These are phyloP conservation scores for Albizia julibrissin DNA, from an alignment of 306 rosid genomes.

Conservation along the genomic window DNA sequence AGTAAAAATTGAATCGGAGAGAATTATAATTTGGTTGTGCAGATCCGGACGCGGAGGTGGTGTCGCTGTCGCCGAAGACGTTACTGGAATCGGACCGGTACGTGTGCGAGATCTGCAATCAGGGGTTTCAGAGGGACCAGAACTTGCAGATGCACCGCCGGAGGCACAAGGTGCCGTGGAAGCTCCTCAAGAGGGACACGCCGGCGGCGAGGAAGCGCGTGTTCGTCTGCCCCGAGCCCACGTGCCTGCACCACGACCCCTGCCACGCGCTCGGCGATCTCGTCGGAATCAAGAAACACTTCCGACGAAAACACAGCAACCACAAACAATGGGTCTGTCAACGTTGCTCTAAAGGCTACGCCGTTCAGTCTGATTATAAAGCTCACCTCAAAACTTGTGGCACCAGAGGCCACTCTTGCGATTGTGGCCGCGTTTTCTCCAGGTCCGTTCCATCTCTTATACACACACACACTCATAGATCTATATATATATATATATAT, in stretches of 20 bases:
- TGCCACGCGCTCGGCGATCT: slow-evolving; percentile 86
- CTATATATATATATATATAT: slow-evolving; percentile 1
- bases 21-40: neutral
- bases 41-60: slow-evolving; percentile 99
- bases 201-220: slow-evolving; percentile 15
- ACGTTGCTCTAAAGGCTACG: slow-evolving; percentile 85
- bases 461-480: slow-evolving; percentile 12
- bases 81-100: slow-evolving; percentile 17
- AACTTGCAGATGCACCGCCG: slow-evolving; percentile 91
- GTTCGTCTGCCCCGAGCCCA: slow-evolving; percentile 24
- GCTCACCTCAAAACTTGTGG: slow-evolving; percentile 99
- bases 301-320: slow-evolving; percentile 87
- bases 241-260: slow-evolving; percentile 21
- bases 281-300: slow-evolving; percentile 94
- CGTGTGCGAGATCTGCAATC: slow-evolving; percentile 27
- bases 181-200: slow-evolving; percentile 20
- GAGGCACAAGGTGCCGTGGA: slow-evolving; percentile 31
- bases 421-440: slow-evolving; percentile 96
- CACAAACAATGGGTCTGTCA: slow-evolving; percentile 98
- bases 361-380: slow-evolving; percentile 96
- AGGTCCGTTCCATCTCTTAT: slow-evolving; percentile 33
- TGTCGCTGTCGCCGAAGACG: slow-evolving; percentile 76
- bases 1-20: neutral
- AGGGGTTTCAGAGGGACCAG: slow-evolving; percentile 33
- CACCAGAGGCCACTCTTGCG: slow-evolving; percentile 96